Base-by-base conservation (phyloP, 257 asterid genomes). In the Lavandula angustifolia region DNA sequence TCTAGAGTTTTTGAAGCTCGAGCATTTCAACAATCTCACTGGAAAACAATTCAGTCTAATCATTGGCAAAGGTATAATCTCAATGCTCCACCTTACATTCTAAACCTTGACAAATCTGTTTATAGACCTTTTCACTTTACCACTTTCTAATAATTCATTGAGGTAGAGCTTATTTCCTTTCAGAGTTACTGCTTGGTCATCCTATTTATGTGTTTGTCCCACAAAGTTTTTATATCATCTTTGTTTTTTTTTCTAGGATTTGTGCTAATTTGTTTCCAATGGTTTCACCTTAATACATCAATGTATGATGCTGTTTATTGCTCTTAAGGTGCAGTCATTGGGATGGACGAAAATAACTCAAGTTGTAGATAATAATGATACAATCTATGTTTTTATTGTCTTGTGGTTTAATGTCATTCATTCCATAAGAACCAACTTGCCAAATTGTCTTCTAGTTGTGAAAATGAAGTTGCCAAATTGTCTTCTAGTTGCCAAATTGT, bases 21-120 rank as follows among this genome's bases (percentile, higher is more conserved):
- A 86, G 81, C 75, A 73, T 64, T 75, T 94, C 68, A 62, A 64
- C 72, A 41, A 61, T 18, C 86, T 92, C 64, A 82, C 84, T 46
- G 54, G 86, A 84, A 76, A 79, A 82, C 94, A 89, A 50, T 18
- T 94, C 41, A 90, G 95, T 60, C 76, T 94, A 33, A 81, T 94
- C 60, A 60, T 86, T 62, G 99, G 99, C 58, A 94, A 94, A 90
- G 99, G 99, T 94, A 87, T 71, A 83, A 54, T 49, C 40, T 40
- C 5, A 13, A 49, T n/a, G 27, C 43, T 65, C 66, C 18, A 42
- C 35, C 46, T 3, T 32, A 55, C 32, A 13, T 22, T 22, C 27
- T 22, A 22, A 22, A 54, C 35, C 31, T 41, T 55, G 43, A 12
- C 61, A 7, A n/a, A 31, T 68, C 31, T 12, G 8, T 58, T 9